A percentile compares a stretch with the other conserved stretches of the same genome.
Conservation (phyloP, 306 rosid species). For the Gastrolobium villosum region DNA sequence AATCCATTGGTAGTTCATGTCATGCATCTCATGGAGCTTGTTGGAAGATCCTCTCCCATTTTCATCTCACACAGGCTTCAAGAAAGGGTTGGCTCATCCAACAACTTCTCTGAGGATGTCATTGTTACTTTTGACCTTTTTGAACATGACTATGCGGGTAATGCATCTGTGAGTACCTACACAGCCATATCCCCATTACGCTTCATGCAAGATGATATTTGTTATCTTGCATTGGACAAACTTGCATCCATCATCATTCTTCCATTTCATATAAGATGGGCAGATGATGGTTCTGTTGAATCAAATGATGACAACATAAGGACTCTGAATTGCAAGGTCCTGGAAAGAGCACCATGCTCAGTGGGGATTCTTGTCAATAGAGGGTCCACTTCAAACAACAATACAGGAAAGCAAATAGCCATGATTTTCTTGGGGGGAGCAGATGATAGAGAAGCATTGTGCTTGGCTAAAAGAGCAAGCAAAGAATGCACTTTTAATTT, state of each 20-base stretch:
- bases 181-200: slow-evolving; percentile 55
- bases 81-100: not conserved
- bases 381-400: not conserved
- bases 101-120: slow-evolving; percentile 46
- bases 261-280: slow-evolving; percentile 60
- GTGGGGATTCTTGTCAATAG: slow-evolving; percentile 55
- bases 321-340: slow-evolving; percentile 48
- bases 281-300: slow-evolving; percentile 39
- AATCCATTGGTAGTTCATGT: slow-evolving; percentile 44
- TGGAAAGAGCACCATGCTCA: slow-evolving; percentile 57
- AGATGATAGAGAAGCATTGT: slow-evolving; percentile 63
- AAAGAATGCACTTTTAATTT: slow-evolving; percentile 17
- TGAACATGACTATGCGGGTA: slow-evolving; percentile 33
- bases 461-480: slow-evolving; percentile 50
- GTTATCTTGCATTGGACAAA: slow-evolving; percentile 56
- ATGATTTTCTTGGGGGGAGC: slow-evolving; percentile 60
- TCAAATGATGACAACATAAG: slow-evolving; percentile 44
- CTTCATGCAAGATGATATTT: slow-evolving; percentile 61
- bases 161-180: slow-evolving; percentile 33
- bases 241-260: slow-evolving; percentile 50
- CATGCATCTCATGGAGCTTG: slow-evolving; percentile 53
- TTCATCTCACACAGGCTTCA: slow-evolving; percentile 56
- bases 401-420: slow-evolving; percentile 21
- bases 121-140: slow-evolving; percentile 50
- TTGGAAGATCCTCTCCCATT: slow-evolving; percentile 55